These are phyloP conservation scores for Raffaelea ambrosiae DNA, from an alignment of 2,329 filamentous ascomycete genomes.

Conservation along the genomic window DNA sequence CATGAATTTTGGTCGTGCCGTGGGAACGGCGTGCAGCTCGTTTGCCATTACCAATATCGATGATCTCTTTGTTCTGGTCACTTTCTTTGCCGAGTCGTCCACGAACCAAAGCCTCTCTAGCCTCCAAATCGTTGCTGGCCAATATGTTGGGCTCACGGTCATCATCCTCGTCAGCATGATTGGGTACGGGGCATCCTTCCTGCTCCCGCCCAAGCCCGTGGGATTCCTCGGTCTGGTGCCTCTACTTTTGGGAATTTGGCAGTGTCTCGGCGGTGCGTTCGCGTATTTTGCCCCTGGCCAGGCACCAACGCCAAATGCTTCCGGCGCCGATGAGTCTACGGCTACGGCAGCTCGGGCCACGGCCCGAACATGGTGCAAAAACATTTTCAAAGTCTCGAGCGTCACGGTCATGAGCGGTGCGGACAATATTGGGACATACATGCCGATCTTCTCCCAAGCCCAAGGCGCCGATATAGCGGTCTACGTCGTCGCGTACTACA, in stretches of 20 bases:
- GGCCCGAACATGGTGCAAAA: too few relatives aligned
- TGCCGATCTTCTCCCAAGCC: conserved; percentile 24
- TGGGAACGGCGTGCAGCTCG: conserved; percentile 18
- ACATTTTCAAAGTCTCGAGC: conserved; percentile 20
- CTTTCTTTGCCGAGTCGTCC: conserved; percentile 25
- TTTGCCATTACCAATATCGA: conserved; percentile 25
- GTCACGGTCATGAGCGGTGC: conserved; percentile 26
- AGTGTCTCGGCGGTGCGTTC: conserved; percentile 14
- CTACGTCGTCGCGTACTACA: conserved; percentile 23
- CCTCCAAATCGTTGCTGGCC: conserved; percentile 16
- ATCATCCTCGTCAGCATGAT: conserved; percentile 26
- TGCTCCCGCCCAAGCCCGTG: conserved; percentile 24
- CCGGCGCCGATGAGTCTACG: neutral
- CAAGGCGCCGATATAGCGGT: conserved; percentile 22
- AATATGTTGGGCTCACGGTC: conserved; percentile 24
- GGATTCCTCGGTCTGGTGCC: conserved; percentile 25
- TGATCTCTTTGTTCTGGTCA: conserved; percentile 28
- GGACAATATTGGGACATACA: conserved; percentile 26
- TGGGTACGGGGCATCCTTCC: conserved; percentile 22
- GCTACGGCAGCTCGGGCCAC: conserved; percentile 8
- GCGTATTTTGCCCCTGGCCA: too few relatives aligned
- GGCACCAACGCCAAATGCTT: neutral
- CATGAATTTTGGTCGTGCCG: conserved; percentile 11
- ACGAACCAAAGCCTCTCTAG: conserved; percentile 17
- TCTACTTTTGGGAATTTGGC: conserved; percentile 23